Conservation (phyloP, 768 basidiomycete species). For the Tubosaeta sp. region DNA sequence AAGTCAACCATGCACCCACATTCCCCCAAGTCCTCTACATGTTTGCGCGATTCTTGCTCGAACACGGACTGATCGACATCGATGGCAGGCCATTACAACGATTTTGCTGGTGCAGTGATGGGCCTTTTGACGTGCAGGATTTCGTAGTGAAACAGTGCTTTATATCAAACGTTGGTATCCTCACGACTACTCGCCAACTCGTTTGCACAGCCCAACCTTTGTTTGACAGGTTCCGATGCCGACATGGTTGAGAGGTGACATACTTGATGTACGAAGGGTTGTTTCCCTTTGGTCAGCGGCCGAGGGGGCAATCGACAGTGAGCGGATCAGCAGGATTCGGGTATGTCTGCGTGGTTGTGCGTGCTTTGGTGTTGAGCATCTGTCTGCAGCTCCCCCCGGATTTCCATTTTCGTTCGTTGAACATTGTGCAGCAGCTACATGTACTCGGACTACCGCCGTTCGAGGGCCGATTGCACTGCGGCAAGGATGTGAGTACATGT, state of each 20-base stretch:
- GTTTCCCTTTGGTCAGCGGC: conserved; percentile 44
- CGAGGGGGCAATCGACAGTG: conserved; percentile 6
- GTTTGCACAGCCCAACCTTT: conserved; percentile 4
- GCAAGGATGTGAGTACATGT: conserved; percentile 76
- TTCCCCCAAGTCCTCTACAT: conserved; percentile 65
- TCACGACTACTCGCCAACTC: neutral
- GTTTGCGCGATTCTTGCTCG: conserved; percentile 64
- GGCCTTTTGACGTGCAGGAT: conserved; percentile 78
- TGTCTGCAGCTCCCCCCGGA: conserved; percentile 14
- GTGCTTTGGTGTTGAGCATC: neutral
- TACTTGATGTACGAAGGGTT: conserved; percentile 67
- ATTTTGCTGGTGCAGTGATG: conserved; percentile 83
- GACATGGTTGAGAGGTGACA: conserved; percentile 65
- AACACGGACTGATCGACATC: conserved; percentile 65
- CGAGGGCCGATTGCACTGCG: conserved; percentile 80
- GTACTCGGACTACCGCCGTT: conserved; percentile 72
- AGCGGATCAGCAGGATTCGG: conserved; percentile 7
- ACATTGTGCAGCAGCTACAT: conserved; percentile 71
- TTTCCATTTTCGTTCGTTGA: conserved; percentile 38
- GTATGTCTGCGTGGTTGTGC: conserved; percentile 9
- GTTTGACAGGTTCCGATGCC: conserved; percentile 58
- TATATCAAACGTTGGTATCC: conserved; percentile 63
- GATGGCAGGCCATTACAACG: conserved; percentile 52
- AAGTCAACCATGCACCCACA: conserved; percentile 74
- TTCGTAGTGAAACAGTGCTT: conserved; percentile 89